Evolutionary conservation across 257 asterid genomes (phyloP), one percentile per base, ranked within the genome.

Genomic region (Penstemon eatonii): DNA sequence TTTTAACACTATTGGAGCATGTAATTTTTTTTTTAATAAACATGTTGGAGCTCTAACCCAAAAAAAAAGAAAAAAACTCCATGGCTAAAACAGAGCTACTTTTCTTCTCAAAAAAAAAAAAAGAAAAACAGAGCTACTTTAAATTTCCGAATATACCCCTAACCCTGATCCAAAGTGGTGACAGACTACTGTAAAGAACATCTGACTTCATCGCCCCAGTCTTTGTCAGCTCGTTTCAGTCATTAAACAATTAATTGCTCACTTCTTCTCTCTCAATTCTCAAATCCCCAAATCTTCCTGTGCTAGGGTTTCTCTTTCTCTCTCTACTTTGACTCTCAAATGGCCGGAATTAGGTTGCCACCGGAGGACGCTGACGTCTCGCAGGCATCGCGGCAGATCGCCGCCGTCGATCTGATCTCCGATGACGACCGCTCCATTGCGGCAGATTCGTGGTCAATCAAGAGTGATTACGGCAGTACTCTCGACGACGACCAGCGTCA

Each of bases 401-500:
- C 92, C 11, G 75, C 92, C 54, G 72, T 80, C 37, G 99, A 94
- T 80, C 89, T 91, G 79, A 86, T 94, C 71, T 94, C 99, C 44
- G 97, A 94, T 73, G 99, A 94, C 65, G 97, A 94, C 73, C 96
- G 97, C 63, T 94, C 97, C 8, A 76, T 91, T 8, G 96, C 97
- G 56, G 97, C 97, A 3, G 99, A 91, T 83, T 94, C 97, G 0
- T 94, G 99, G 99, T 94, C 97, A 41, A 91, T 91, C 42, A 91
- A 91, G 91, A 94, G 99, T 76, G 97, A 94, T 62, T 94, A 94
- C 55, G 97, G 97, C 33, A 94, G 99, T 75, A 94, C 99, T 72
- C 97, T 94, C 6, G 99, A 94, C 74, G 97, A 94, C 71, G 99
- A 91, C 50, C 99, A 94, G 72, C 97, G 97, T 55, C 99, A 94